phyloP scores from a whole-genome alignment of 441 rosid genomes.

The Eugenia klotzschiana region DNA sequence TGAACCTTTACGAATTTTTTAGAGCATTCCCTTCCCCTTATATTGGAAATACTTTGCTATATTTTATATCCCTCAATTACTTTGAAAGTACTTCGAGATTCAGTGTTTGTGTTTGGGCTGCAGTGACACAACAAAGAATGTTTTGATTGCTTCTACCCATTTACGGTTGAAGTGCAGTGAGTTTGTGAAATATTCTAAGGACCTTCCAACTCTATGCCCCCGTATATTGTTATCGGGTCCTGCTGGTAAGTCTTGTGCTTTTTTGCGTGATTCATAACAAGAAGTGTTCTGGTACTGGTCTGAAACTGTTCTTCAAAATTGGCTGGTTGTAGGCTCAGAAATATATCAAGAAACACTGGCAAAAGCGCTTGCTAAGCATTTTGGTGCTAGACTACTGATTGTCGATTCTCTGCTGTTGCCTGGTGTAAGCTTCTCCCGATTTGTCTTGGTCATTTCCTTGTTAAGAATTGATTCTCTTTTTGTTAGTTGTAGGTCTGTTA shows the following conservation, averaged over 20 bases:
- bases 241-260: conserved; percentile 40
- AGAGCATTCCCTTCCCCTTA: background rate
- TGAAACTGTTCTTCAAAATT: background rate
- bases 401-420: conserved; percentile 84
- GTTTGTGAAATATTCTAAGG: conserved; percentile 56
- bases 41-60: background rate
- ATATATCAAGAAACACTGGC: conserved; percentile 91
- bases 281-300: background rate
- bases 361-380: conserved; percentile 82
- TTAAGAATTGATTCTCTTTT: background rate
- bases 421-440: conserved; percentile 48
- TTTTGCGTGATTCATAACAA: background rate
- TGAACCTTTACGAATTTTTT: background rate
- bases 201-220: conserved; percentile 67
- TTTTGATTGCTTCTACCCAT: conserved; percentile 64
- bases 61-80: background rate
- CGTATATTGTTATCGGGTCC: conserved; percentile 93
- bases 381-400: conserved; percentile 68
- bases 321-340: conserved; percentile 58
- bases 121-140: conserved; percentile 87
- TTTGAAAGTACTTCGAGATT: background rate
- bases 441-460: background rate
- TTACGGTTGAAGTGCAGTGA: conserved; percentile 73
- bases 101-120: background rate
- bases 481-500: background rate